Base-by-base conservation (phyloP, 2,329 filamentous ascomycete genomes). In the Trichoderma asperellum region DNA sequence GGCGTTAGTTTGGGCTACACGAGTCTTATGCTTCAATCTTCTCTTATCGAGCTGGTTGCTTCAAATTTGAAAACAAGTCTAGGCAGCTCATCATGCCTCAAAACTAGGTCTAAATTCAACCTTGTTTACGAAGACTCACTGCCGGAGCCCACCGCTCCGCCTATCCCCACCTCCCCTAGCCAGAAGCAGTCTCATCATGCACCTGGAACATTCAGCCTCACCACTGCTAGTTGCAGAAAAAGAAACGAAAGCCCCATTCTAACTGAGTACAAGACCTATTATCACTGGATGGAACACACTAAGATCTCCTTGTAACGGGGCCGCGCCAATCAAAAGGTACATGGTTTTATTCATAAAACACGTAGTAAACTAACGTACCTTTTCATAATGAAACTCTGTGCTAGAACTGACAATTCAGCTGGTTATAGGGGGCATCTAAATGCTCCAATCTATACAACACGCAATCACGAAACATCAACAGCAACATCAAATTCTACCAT, bases 171-270 rank as follows among this genome's bases (percentile, higher is more conserved):
- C 62, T 43, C 37, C 43, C 18, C 34, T 57, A 34, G 37, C 62
- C 35, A 29, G 24, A 65, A 65, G 21, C 35, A 37, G 62, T 27
- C 27, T 57, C 62, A 57, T 65, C n/a, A 34, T 37, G 35, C 52
- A 47, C n/a, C n/a, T 27, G 27, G 40, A 27, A 27, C 52, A n/a
- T 18, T 65, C 62, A 65, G 62, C 62, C 62, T 65, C 62, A 65
- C 62, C 52, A 65, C 35, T 14, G 18, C 35, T 56, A 65, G 52
- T 18, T 35, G 14, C 56, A 27, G 35, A 27, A 32, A n/a, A 40
- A 24, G 37, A 40, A 32, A 43, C 6, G 14, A 43, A 43, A 18
- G 37, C 5, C 37, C 37, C 37, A 16, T 18, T 43, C 16, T 3
- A n/a, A 43, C 37, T 43, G 37, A n/a, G 16, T 16, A 16, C 14